A percentile compares a stretch with the other conserved stretches of the same genome.
Conservation (phyloP, 139 green algal genomes). For the Micromonas commoda region DNA sequence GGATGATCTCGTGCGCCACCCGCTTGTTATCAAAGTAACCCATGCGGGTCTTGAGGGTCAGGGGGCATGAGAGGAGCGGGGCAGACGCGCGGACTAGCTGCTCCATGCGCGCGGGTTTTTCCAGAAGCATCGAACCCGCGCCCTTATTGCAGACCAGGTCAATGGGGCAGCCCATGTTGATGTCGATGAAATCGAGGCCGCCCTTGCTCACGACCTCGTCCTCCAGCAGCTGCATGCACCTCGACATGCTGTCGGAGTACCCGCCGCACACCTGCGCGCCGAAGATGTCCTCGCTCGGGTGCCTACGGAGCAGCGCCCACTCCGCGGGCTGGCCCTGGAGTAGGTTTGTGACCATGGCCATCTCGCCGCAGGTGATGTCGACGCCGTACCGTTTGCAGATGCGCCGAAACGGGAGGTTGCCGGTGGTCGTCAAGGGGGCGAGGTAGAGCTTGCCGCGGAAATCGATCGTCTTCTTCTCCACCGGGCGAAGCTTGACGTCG, state of each 20-base stretch:
- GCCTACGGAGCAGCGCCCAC: conserved; percentile 92
- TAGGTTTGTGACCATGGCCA: conserved; percentile 91
- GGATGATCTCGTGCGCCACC: conserved; percentile 63
- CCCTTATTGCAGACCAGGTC: conserved; percentile 67
- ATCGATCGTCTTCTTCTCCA: not conserved
- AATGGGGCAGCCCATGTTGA: conserved; percentile 93
- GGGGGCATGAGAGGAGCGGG: conserved; percentile 30
- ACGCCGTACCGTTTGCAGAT: conserved; percentile 81
- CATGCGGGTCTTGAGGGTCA: conserved; percentile 88
- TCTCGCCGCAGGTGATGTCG: conserved; percentile 88
- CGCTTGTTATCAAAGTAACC: conserved; percentile 42
- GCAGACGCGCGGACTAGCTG: conserved; percentile 49
- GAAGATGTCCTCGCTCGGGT: conserved; percentile 87
- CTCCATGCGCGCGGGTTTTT: conserved; percentile 57
- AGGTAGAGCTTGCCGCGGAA: conserved; percentile 69
- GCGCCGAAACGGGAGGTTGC: conserved; percentile 39
- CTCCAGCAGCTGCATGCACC: conserved; percentile 59
- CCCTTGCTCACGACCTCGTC: conserved; percentile 48
- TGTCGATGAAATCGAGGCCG: conserved; percentile 86
- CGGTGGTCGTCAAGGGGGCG: conserved; percentile 88
- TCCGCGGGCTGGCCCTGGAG: conserved; percentile 77
- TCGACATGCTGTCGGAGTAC: conserved; percentile 6
- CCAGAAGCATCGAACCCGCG: conserved; percentile 74
- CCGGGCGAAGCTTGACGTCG: no score
- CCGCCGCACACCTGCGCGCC: conserved; percentile 68